A percentile compares a stretch with the other conserved stretches of the same genome.
phyloP scores from a whole-genome alignment of 495 filamentous ascomycete species.

The Peziza echinospora region DNA sequence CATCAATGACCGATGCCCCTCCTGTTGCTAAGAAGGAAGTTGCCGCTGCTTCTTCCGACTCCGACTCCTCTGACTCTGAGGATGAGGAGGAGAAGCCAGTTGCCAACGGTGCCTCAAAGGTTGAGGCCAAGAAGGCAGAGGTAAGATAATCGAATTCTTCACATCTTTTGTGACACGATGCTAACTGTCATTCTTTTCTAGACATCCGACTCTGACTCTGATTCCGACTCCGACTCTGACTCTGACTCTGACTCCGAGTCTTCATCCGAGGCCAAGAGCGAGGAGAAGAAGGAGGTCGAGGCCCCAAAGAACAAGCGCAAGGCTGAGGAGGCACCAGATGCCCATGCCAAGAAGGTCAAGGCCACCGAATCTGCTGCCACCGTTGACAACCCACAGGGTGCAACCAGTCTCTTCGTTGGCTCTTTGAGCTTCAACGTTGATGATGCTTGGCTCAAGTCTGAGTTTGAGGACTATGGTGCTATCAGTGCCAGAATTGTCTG shows the following conservation, averaged over 20 bases:
- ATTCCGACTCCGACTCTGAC: conserved; percentile 20
- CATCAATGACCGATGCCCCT: conserved; percentile 4
- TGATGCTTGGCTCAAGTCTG: conserved; percentile 67
- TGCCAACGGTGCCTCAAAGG: conserved; percentile 21
- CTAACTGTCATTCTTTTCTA: background rate
- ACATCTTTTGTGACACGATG: conserved; percentile 1
- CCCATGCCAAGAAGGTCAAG: conserved; percentile 40
- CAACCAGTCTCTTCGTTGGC: conserved; percentile 69
- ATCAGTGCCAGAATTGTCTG: conserved; percentile 60
- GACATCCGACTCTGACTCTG: background rate
- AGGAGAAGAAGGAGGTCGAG: conserved; percentile 27
- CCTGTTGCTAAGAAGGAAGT: conserved; percentile 2
- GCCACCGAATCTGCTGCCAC: conserved; percentile 45
- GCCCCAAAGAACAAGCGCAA: conserved; percentile 53
- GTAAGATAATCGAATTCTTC: no score
- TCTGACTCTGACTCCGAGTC: conserved; percentile 22
- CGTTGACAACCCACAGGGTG: conserved; percentile 31
- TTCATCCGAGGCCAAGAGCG: conserved; percentile 25
- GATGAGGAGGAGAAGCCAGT: conserved; percentile 26
- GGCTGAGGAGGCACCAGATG: conserved; percentile 44
- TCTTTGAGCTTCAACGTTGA: conserved; percentile 90
- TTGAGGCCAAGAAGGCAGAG: conserved; percentile 6
- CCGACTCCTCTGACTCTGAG: conserved; percentile 23
- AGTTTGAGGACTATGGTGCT: conserved; percentile 70
- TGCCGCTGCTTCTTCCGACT: conserved; percentile 3